Conservation (phyloP, 1,139 yeast species). For the Geotrichum bryndzae region DNA sequence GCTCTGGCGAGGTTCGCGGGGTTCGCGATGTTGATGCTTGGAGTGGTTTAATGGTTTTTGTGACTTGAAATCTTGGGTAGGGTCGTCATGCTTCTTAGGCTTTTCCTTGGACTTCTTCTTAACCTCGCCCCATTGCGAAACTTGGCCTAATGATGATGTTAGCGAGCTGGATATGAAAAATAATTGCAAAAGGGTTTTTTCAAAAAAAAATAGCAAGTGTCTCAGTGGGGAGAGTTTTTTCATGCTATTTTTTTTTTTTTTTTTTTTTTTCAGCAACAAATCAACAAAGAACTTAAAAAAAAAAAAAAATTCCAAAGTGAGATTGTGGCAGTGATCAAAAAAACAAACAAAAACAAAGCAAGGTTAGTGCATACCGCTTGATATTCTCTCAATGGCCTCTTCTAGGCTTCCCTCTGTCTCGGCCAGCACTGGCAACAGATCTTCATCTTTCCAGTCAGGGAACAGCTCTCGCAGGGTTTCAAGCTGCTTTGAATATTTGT, state of each 20-base stretch:
- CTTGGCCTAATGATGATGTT: constrained; percentile 33
- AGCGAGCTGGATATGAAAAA: neutral
- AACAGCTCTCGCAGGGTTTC: constrained; percentile 73
- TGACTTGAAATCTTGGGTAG: neutral
- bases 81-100: constrained; percentile 29
- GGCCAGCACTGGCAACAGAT: constrained; percentile 63
- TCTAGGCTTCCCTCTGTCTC: constrained; percentile 74
- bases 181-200: neutral
- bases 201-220: neutral
- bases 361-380: constrained; percentile 48
- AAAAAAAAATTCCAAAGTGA: constrained; percentile 34
- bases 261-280: constrained; percentile 1
- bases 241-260: neutral
- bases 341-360: neutral
- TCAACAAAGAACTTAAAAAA: constrained; percentile 1
- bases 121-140: constrained; percentile 57
- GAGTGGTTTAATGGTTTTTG: constrained; percentile 6
- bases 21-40: constrained; percentile 15
- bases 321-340: neutral
- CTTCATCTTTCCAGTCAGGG: constrained; percentile 92
- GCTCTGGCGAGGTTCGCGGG: constrained; percentile 9
- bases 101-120: constrained; percentile 49
- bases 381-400: constrained; percentile 76
- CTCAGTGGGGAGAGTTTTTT: neutral
- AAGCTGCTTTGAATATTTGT: constrained; percentile 40